Conservation (phyloP, 306 rosid genomes). For the Inga leiocalycina region DNA sequence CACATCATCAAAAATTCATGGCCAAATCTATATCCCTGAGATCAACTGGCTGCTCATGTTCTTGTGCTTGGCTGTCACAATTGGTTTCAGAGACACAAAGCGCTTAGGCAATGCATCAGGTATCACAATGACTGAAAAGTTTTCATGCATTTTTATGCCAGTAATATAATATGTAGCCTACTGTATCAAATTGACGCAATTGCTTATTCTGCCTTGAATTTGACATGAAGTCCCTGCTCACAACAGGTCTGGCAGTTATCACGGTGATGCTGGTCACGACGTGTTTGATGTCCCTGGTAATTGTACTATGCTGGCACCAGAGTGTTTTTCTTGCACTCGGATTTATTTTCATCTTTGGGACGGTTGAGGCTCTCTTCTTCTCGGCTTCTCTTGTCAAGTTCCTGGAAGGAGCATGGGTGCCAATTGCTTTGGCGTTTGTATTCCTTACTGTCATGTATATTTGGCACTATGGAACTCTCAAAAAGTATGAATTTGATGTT, state of each 20-base stretch:
- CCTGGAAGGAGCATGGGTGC: constrained; percentile 87
- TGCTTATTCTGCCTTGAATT: not conserved
- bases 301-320: constrained; percentile 75
- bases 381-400: constrained; percentile 78
- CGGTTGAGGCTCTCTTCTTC: constrained; percentile 79
- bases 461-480: constrained; percentile 84
- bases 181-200: not conserved
- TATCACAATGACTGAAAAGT: constrained; percentile 29
- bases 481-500: constrained; percentile 70
- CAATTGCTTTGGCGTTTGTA: constrained; percentile 55
- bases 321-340: constrained; percentile 60
- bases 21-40: constrained; percentile 86
- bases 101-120: constrained; percentile 88
- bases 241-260: constrained; percentile 82
- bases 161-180: not conserved
- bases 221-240: not conserved
- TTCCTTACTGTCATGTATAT: constrained; percentile 61
- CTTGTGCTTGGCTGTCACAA: constrained; percentile 71
- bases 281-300: constrained; percentile 82
- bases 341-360: constrained; percentile 65
- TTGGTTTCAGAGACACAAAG: constrained; percentile 76
- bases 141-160: not conserved
- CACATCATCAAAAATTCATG: constrained; percentile 77
- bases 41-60: constrained; percentile 83
- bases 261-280: constrained; percentile 89